Evolutionary conservation across 345 rosid genomes (phyloP).

Genomic region (Linum tenue): DNA sequence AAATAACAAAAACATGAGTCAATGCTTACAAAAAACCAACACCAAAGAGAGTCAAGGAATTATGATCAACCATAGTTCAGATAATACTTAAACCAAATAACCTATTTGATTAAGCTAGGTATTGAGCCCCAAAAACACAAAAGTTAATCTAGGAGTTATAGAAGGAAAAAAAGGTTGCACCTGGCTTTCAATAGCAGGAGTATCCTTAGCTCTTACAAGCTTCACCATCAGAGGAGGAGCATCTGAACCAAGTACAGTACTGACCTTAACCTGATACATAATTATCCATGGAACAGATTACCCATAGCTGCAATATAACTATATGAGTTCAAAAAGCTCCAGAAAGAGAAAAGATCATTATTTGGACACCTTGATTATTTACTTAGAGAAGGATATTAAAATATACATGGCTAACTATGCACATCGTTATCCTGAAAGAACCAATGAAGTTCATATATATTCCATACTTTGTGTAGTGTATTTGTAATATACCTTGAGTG

Average conservation of each 20-base stretch:
- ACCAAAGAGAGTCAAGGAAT: no score
- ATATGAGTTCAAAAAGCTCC: not conserved
- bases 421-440: no score
- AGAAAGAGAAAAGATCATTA: not conserved
- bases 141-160: not conserved
- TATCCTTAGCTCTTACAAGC: constrained; percentile 50
- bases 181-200: constrained; percentile 56
- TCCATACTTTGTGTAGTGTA: not conserved
- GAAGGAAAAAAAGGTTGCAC: constrained; percentile 21
- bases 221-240: constrained; percentile 78
- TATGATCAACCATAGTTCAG: no score
- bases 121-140: not conserved
- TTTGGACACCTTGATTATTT: not conserved
- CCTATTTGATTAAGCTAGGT: not conserved
- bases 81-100: no score
- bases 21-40: constrained; percentile 9
- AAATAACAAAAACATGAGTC: constrained; percentile 5
- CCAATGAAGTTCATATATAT: no score
- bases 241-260: constrained; percentile 72
- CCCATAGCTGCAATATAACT: not conserved
- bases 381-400: not conserved
- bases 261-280: constrained; percentile 61
- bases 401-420: not conserved
- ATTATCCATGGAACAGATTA: constrained; percentile 3
- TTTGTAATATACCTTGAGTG: constrained; percentile 41